phyloP scores from a whole-genome alignment of 2,329 filamentous ascomycete species.

The Aureobasidium sp. region DNA sequence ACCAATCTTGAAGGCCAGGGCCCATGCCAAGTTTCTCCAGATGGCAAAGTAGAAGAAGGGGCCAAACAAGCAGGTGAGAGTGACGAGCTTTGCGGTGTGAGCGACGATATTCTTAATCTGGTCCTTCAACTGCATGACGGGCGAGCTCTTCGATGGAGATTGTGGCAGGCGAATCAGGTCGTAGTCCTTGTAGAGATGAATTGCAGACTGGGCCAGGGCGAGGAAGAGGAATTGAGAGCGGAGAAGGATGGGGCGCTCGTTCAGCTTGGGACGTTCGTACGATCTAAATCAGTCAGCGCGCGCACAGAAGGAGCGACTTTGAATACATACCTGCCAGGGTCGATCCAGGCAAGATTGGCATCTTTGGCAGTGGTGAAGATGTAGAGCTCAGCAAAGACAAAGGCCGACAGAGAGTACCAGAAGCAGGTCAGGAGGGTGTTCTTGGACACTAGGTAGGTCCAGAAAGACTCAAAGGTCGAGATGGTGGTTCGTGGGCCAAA shows the following conservation, averaged over 20 bases:
- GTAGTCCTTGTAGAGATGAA: conserved; percentile 66
- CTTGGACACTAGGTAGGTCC: conserved; percentile 49
- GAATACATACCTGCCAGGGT: conserved; percentile 53
- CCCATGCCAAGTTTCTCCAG: conserved; percentile 60
- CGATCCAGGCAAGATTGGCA: conserved; percentile 65
- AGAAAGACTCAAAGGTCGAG: conserved; percentile 60
- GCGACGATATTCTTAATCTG: neutral
- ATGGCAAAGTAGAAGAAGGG: conserved; percentile 54
- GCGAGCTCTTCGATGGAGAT: neutral
- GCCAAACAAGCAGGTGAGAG: conserved; percentile 21
- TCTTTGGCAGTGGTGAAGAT: conserved; percentile 59
- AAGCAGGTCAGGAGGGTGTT: conserved; percentile 62
- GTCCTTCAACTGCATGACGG: neutral
- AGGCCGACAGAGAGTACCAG: conserved; percentile 73
- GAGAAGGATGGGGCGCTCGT: conserved; percentile 80
- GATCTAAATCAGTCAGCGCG: conserved; percentile 26
- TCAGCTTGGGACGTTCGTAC: conserved; percentile 66
- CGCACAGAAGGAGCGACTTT: neutral
- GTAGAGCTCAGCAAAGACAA: conserved; percentile 73
- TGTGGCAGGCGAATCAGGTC: conserved; percentile 55
- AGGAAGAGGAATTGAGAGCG: conserved; percentile 63
- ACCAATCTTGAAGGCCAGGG: conserved; percentile 61
- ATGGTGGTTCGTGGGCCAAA: conserved; percentile 54
- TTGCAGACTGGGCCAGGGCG: conserved; percentile 59
- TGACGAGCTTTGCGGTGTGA: conserved; percentile 5